Base-by-base conservation (phyloP, 768 basidiomycete genomes). In the Auricularia auricula-judae region DNA sequence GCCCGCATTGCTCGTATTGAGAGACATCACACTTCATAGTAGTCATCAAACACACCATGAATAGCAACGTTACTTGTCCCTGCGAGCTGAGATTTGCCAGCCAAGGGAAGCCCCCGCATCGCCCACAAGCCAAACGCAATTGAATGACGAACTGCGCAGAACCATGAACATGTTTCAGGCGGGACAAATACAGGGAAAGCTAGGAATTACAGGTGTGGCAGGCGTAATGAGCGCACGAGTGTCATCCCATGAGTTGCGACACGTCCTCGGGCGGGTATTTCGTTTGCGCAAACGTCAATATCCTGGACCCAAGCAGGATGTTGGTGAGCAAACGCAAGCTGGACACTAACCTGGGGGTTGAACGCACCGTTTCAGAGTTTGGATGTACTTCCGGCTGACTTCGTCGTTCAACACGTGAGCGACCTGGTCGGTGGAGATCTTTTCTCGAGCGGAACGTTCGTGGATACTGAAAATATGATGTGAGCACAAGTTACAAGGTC, bases 371-470 rank as follows among this genome's bases (percentile, higher is more conserved):
- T 98, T 98, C 63, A 98, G 74, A 73, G 93, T 97, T 76, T 98
- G 97, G 65, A 99, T 98, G 72, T 98, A 99, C 76, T 98, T 99
- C 66, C 97, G 83, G 71, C 92, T 94, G 71, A 98, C 93, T 84
- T 99, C 97, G 71, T 99, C 97, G 73, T 99, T 99, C 65, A 99
- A 74, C 2, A 98, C 97, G 74, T 99, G 97, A 0, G 96, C 97
- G 7, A 99, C 94, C 73, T 95, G 92, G 74, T 98, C 95, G 44
- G 89, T 87, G 14, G 92, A 94, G 66, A 99, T 99, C 78, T 98
- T 98, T 75, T 99, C 96, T 67, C 95, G 88, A 1, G 96, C 97
- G 0, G 92, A 93, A 72, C 97, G 90, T 75, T 97, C 97, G 77
- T 99, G 97, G 64, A 98, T 97, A 78, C 94, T 90, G 66, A 35